Conservation (phyloP, 495 filamentous ascomycete genomes). For the Geoglossum glabrum region DNA sequence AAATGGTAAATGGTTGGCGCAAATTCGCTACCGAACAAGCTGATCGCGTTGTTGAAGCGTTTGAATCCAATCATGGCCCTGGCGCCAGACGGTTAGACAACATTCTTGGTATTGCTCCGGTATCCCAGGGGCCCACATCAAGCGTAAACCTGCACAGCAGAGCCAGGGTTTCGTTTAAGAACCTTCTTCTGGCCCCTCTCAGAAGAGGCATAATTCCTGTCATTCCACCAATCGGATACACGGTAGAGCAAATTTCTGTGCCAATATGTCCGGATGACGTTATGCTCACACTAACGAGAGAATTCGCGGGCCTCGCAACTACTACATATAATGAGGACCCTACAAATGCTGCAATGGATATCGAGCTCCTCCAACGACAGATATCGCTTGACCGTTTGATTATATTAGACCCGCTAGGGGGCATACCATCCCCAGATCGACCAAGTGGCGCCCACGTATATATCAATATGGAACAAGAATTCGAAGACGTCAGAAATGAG, state of each 20-base stretch:
- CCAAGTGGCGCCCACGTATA: conserved; percentile 64
- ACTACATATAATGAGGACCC: conserved; percentile 27
- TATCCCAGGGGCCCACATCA: conserved; percentile 5
- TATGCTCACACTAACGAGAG: conserved; percentile 47
- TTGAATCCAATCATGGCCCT: conserved; percentile 43
- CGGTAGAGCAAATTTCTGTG: conserved; percentile 33
- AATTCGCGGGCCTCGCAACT: conserved; percentile 40
- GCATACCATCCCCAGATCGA: conserved; percentile 52
- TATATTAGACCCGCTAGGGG: conserved; percentile 70
- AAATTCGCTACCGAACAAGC: conserved; percentile 37
- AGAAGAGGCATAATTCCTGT: conserved; percentile 62
- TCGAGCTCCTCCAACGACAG: conserved; percentile 27
- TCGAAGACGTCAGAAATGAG: conserved; percentile 39
- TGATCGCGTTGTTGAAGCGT: conserved; percentile 50
- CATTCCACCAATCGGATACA: conserved; percentile 46
- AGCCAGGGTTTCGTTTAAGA: conserved; percentile 29
- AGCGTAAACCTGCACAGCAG: background rate
- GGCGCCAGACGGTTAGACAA: conserved; percentile 51
- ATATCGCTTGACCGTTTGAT: conserved; percentile 71
- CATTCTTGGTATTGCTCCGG: conserved; percentile 27
- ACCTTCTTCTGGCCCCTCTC: conserved; percentile 46
- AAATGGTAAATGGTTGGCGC: conserved; percentile 16
- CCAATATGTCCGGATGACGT: conserved; percentile 42
- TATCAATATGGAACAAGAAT: conserved; percentile 90
- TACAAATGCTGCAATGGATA: conserved; percentile 21